Evolutionary conservation across 441 rosid genomes (phyloP), one percentile per base, ranked within the genome.

Genomic region (Croton laevigatus): DNA sequence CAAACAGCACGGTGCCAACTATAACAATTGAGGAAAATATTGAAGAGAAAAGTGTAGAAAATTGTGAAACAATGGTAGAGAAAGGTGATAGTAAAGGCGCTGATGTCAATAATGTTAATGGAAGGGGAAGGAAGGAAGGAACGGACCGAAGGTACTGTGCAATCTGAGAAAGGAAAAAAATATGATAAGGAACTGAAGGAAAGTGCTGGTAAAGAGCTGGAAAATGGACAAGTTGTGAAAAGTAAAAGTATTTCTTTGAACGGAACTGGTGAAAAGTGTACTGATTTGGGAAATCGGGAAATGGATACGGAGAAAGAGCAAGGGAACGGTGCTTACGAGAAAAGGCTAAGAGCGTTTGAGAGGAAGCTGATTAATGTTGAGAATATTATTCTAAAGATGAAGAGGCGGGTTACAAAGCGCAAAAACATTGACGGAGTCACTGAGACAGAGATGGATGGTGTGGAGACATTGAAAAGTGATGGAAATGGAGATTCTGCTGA

Each of bases 311-410:
- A 40, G 72, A 58, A 17, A 20, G 53, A 34, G 63, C 42, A 53
- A 22, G 65, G 51, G 42, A 40, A 44, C 17, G 60, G 2, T 44
- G 73, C 7, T 40, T 65, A 22, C 12, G 49, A 36, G 45, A 70
- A 38, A 68, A 78, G 77, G 37, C 63, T 22, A 63, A 78, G 76
- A 69, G 9, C 32, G 45, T 59, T 22, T 23, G 37, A 36, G 10
- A 79, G 58, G 60, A 75, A 59, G 72, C 60, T 71, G 46, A 74
- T 45, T 27, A 79, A 73, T 55, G 77, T 58, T 16, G 80, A 75
- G 12, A 12, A 19, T 59, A 20, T n/a, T n/a, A n/a, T n/a, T n/a
- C n/a, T n/a, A n/a, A n/a, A n/a, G n/a, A n/a, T n/a, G n/a, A 72
- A 66, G 71, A 71, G 71, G 62, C 65, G 51, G 14, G 59, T 61